Evolutionary conservation across 257 asterid species (phyloP).

Genomic region (Plantago elongata): DNA sequence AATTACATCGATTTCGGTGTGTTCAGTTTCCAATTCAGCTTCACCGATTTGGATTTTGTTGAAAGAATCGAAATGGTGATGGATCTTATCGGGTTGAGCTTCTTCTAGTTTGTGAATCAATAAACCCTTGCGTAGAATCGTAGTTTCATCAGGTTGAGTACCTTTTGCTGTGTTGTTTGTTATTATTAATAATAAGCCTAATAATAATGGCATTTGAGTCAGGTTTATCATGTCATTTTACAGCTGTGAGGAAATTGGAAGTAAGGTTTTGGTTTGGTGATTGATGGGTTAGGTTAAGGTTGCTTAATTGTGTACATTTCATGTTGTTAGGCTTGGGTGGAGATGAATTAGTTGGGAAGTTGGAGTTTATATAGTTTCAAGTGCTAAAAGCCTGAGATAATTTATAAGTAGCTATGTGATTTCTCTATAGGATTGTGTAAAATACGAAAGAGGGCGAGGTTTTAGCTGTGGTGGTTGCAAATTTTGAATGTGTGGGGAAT

Average conservation of each 20-base stretch:
- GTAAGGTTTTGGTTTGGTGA: background rate
- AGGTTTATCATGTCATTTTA: slow-evolving; percentile 25
- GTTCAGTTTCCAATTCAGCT: background rate
- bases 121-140: too few species aligned
- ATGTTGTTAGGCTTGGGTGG: background rate
- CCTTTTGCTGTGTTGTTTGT: background rate
- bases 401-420: too few species aligned
- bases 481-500: slow-evolving; percentile 5
- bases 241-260: slow-evolving; percentile 7
- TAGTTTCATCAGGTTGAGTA: slow-evolving; percentile 7
- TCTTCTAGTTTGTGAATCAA: slow-evolving; percentile 2
- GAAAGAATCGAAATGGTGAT: slow-evolving; percentile 1
- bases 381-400: too few species aligned
- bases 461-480: too few species aligned
- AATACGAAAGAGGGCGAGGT: too few species aligned
- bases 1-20: background rate
- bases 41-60: background rate
- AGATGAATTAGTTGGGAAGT: background rate
- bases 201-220: background rate
- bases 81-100: slow-evolving; percentile 31
- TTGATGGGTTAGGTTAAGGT: background rate
- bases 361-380: background rate
- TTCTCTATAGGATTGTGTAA: too few species aligned
- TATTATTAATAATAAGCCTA: too few species aligned
- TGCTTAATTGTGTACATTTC: background rate